Percentiles rank a stretch among this genome's conserved stretches.
These are phyloP conservation scores for Colletotrichum sp. DNA, from an alignment of 2,329 filamentous ascomycete species.

Conservation along the genomic window DNA sequence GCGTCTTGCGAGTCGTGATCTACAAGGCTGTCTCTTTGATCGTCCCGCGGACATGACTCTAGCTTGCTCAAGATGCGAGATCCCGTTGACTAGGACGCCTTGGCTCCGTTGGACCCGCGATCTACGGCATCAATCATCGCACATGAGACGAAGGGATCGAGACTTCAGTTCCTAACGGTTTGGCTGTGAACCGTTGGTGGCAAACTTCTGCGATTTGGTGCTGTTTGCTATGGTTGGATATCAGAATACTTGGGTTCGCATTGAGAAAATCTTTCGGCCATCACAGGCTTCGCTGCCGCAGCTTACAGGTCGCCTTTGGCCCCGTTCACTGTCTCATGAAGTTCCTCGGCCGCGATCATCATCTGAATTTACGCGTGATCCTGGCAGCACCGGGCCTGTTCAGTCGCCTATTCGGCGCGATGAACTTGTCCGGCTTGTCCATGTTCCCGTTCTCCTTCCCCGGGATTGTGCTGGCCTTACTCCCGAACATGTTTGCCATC, in stretches of 20 bases:
- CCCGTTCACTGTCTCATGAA: accelerated
- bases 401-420: not conserved
- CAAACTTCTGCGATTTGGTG: not conserved
- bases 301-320: accelerated
- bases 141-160: not conserved
- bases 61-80: not conserved
- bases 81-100: not conserved
- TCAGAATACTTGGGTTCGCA: not conserved
- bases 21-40: not conserved
- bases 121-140: not conserved
- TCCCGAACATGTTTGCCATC: not conserved
- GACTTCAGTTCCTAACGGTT: not conserved
- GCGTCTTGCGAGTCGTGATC: not conserved
- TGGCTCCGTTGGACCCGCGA: not conserved
- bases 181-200: not conserved
- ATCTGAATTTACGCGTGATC: not conserved
- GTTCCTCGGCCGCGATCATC: not conserved
- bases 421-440: not conserved
- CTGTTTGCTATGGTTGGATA: not conserved
- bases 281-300: not conserved
- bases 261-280: not conserved
- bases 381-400: not conserved
- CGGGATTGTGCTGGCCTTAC: not conserved
- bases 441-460: not conserved
- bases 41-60: not conserved